Percentiles rank a stretch among this genome's conserved stretches.
Evolutionary conservation across 2,329 filamentous ascomycete genomes (phyloP).

Genomic region (Colletotrichum higginsianum): DNA sequence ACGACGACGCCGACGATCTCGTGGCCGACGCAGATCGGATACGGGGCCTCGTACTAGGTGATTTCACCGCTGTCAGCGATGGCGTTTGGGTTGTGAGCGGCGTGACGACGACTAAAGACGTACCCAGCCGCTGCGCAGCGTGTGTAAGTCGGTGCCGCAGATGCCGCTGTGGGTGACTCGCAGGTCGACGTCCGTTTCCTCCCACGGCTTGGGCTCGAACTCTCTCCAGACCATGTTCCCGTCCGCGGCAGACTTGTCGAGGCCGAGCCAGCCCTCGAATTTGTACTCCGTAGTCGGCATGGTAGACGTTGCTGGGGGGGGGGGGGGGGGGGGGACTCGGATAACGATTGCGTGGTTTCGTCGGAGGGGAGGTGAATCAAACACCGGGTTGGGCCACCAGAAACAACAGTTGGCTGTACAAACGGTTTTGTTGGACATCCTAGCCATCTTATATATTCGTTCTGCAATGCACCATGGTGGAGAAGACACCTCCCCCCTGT

Average conservation of each 20-base stretch:
- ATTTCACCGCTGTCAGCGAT: no score
- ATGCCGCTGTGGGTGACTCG: slow-evolving; percentile 76
- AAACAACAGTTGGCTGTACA: no score
- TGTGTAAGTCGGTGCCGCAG: slow-evolving; percentile 75
- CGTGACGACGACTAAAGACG: neutral
- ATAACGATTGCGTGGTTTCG: no score
- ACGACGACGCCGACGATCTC: slow-evolving; percentile 65
- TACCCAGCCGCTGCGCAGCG: slow-evolving; percentile 68
- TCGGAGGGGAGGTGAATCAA: no score
- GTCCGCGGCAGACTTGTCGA: slow-evolving; percentile 56
- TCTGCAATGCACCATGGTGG: no score
- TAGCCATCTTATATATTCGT: no score
- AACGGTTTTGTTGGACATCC: no score
- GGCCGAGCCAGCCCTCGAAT: slow-evolving; percentile 67
- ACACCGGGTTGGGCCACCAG: no score
- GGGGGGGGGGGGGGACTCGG: no score
- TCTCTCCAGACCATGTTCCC: slow-evolving; percentile 70
- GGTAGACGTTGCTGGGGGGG: no score
- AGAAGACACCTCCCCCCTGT: no score
- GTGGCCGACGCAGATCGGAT: slow-evolving; percentile 43
- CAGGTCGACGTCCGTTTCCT: slow-evolving; percentile 77
- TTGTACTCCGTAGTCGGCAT: slow-evolving; percentile 57
- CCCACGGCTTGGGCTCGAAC: slow-evolving; percentile 75
- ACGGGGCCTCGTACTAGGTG: slow-evolving; percentile 17
- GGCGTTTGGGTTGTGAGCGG: no score